Evolutionary conservation across 1,284 basidiomycete species (phyloP).

Genomic region (Heliocybe sulcata): DNA sequence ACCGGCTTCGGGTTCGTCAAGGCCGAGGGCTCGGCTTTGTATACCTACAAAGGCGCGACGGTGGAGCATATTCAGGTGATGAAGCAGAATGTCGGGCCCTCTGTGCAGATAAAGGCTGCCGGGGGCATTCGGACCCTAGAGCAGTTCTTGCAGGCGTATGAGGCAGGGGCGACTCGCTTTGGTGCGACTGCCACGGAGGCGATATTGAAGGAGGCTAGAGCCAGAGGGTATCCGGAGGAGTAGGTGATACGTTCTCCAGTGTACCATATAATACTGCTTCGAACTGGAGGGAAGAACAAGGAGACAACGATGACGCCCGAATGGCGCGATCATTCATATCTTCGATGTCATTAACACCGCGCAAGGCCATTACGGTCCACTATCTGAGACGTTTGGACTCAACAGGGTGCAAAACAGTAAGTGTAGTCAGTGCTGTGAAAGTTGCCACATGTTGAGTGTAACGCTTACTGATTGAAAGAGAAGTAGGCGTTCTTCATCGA

Average conservation of each 20-base stretch:
- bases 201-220: background rate
- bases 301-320: too few species aligned
- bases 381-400: too few species aligned
- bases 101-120: slow-evolving; percentile 1
- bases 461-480: too few species aligned
- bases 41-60: background rate
- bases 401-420: too few species aligned
- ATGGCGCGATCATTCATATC: too few species aligned
- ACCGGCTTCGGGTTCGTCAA: slow-evolving; percentile 1
- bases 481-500: too few species aligned
- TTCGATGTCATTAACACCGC: too few species aligned
- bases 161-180: background rate
- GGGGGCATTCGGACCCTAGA: background rate
- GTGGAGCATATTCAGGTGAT: background rate
- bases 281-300: too few species aligned
- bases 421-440: too few species aligned
- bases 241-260: background rate
- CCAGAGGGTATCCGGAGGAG: background rate
- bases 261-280: background rate
- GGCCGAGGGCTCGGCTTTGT: background rate
- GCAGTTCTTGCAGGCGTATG: background rate
- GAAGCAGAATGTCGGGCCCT: background rate
- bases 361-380: too few species aligned
- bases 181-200: slow-evolving; percentile 1
- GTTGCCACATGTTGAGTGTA: too few species aligned